phyloP scores from a whole-genome alignment of 768 basidiomycete genomes.

The Auriscalpium orientale region DNA sequence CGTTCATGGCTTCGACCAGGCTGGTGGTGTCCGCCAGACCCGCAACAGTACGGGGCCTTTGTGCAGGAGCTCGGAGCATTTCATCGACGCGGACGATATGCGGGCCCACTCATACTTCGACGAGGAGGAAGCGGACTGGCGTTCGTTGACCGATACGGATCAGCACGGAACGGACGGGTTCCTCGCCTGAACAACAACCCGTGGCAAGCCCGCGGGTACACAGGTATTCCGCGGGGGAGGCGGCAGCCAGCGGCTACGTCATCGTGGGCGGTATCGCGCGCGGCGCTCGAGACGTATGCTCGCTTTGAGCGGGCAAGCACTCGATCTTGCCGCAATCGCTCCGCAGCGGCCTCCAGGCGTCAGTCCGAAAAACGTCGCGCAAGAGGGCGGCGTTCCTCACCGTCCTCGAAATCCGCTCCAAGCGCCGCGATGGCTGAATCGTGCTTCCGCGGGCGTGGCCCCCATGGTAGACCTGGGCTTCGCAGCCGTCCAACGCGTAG shows the following conservation, averaged over 20 bases:
- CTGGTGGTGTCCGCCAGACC: constrained; percentile 6
- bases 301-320: constrained; percentile 20
- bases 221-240: constrained; percentile 20
- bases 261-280: constrained; percentile 5
- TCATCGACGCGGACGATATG: constrained; percentile 1
- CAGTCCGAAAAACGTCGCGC: constrained; percentile 34
- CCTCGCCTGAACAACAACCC: constrained; percentile 43
- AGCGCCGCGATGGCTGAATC: constrained; percentile 59
- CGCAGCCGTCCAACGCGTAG: constrained; percentile 39
- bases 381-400: constrained; percentile 25
- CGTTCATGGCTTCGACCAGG: constrained; percentile 14
- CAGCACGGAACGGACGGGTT: constrained; percentile 40
- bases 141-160: constrained; percentile 8
- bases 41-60: constrained; percentile 7
- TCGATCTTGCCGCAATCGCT: constrained; percentile 28
- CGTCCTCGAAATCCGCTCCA: constrained; percentile 49
- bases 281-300: constrained; percentile 22
- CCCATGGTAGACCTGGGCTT: constrained; percentile 35
- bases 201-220: constrained; percentile 1
- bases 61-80: neutral
- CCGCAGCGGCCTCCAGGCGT: constrained; percentile 30
- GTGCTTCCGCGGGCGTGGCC: constrained; percentile 32
- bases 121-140: constrained; percentile 25
- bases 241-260: constrained; percentile 17
- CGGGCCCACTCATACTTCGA: constrained; percentile 20